Evolutionary conservation across 306 rosid genomes (phyloP), one percentile per base, ranked within the genome.

Genomic region (Lablab purpureus): DNA sequence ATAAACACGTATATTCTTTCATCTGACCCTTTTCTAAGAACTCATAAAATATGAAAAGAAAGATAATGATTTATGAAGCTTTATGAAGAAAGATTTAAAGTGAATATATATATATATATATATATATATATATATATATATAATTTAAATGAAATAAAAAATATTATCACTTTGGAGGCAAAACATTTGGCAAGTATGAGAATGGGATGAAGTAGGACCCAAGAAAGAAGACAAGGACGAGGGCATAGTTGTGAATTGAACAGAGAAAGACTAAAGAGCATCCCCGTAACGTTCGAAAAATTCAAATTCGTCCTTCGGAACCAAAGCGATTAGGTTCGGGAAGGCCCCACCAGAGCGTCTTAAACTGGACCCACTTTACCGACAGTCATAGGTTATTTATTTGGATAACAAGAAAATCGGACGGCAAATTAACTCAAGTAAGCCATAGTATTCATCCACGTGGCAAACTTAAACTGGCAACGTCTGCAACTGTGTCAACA

Each of bases 251-350:
- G 81, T 68, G 73, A 85, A 58, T 75, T 79, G 22, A 21, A 15
- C 14, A 37, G 22, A 25, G 22, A 14, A 52, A 55, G 25, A 58
- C 0, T 5, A 9, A 7, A 3, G 15, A 34, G 10, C 21, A 43
- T 65, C 49, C 79, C 79, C 32, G 59, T 85, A 90, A 90, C 93
- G 93, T 88, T 90, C 90, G 74, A 89, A 89, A 90, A 81, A 71
- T 92, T 92, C 89, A 87, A 92, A 92, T 87, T 0, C 17, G 6
- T 49, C 73, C 81, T 51, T 68, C 83, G 90, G 88, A 6, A 8
- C 87, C 89, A 52, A 36, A 87, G 76, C 89, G 18, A 36, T 4
- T 4, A 84, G 94, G 84, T 54, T 51, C 49, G 91, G 88, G 27
- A 23, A 30, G 90, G 89, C 74, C 74, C 91, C 93, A 88, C 87